phyloP scores from a whole-genome alignment of 768 basidiomycete species.

The Collybiopsis luxurians region DNA sequence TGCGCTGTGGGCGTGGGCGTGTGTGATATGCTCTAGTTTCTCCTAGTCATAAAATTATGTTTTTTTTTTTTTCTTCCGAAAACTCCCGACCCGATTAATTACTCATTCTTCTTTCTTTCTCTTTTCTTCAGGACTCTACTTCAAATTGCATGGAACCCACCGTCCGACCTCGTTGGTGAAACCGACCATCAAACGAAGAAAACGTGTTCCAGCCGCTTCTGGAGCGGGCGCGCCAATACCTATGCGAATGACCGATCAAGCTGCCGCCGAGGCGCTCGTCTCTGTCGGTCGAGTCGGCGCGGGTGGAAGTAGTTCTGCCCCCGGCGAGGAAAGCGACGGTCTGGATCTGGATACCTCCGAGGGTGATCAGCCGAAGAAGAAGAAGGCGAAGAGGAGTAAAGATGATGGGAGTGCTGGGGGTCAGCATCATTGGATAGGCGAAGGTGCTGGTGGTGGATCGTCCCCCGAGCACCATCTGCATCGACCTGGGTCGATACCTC shows the following conservation, averaged over 20 bases:
- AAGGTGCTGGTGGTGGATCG: constrained; percentile 30
- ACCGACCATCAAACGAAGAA: constrained; percentile 96
- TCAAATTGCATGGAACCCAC: constrained; percentile 96
- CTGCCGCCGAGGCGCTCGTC: constrained; percentile 86
- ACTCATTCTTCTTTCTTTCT: not conserved
- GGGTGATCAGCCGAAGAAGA: constrained; percentile 52
- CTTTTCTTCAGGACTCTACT: constrained; percentile 78
- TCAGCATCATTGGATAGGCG: constrained; percentile 29
- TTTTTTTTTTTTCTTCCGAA: not conserved
- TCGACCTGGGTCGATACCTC: constrained; percentile 4
- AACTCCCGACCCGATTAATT: no score
- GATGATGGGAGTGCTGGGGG: constrained; percentile 23
- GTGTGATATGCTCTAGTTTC: no score
- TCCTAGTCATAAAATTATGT: not conserved
- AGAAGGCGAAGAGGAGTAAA: constrained; percentile 41
- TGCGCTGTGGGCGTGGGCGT: no score
- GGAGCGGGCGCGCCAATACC: constrained; percentile 22
- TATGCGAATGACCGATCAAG: constrained; percentile 72
- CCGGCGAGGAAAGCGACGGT: constrained; percentile 41
- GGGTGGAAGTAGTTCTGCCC: constrained; percentile 14
- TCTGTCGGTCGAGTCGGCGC: constrained; percentile 61
- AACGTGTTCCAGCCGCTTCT: constrained; percentile 93
- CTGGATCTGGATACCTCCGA: constrained; percentile 31
- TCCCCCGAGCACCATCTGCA: constrained; percentile 30
- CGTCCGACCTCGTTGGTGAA: constrained; percentile 99